Base-by-base conservation (phyloP, 768 basidiomycete species). In the Dentipellis fragilis region DNA sequence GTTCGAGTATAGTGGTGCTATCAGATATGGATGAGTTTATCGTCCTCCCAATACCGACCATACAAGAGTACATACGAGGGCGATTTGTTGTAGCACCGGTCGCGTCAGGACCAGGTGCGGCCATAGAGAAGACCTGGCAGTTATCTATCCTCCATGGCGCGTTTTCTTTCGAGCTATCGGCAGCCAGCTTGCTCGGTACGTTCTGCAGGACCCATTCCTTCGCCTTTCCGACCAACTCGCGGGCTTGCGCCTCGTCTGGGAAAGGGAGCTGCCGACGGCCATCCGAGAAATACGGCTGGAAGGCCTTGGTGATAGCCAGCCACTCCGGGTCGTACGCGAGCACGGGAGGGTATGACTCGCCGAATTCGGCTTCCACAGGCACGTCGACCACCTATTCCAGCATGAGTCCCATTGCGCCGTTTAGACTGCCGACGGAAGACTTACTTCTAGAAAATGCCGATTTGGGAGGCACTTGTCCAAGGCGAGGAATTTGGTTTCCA, bases 261-360 rank as follows among this genome's bases (percentile, higher is more conserved):
- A 90, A 85, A 0, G 73, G 62, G 0, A 66, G 66, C 58, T 87
- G 87, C 0, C 63, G 62, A 7, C 64, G 72, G 4, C 66, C 62
- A 5, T 77, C 76, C 2, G 87, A 84, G 58, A 97, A 78, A 70
- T 78, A 87, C 0, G 85, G 84, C 58, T 92, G 81, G 61, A 94
- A 87, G 0, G 91, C 92, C 7, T 89, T 86, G 4, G 83, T 84
- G 64, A 99, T 92, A 0, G 93, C 93, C 49, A 98, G 81, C 96
- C 96, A 99, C 66, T 92, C 84, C 0, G 85, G 84, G 64, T 97
- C 93, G 68, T 80, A 96, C 12, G 78, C 76, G 17, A 97, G 64
- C 0, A 76, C 9, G 29, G 29, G 29, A 58, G 52, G 55, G 45
- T 35, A 3, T 14, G 35, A 40, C 54, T 16, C 10, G 4, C 58